Base-by-base conservation (phyloP, 345 rosid species). In the Aquilaria sinensis region DNA sequence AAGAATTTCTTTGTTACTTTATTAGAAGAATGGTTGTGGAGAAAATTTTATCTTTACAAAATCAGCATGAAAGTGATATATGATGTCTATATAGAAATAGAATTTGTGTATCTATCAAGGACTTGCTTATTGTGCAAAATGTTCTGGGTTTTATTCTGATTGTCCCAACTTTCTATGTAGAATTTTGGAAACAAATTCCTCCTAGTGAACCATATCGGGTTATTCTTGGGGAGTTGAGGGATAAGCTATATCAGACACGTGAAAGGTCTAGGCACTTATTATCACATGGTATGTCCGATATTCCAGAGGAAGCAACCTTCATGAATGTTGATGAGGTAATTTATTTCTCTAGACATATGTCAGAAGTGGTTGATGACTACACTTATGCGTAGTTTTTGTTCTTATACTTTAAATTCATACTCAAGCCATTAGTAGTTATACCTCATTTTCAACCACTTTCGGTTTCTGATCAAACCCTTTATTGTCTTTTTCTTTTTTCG, bases 131-230 rank as follows among this genome's bases (percentile, higher is more conserved):
- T 37, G 7, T 3, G 43, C 7, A 37, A 37, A 37, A 37, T 37
- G 43, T 37, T 37, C 7, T 23, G 23, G 23, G 23, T 23, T 23
- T 23, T 23, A 23, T 65, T 62, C 59, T 66, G 7, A 54, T 48
- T 59, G 37, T 33, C 52, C 33, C 47, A 55, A 53, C 41, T 55
- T 50, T 63, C 56, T 62, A 30, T 70, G 64, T 84, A 94, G 96
- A 94, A 64, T 94, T 94, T 57, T 90, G 99, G 99, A 94, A 94
- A 72, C 81, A 83, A 65, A 70, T 90, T 70, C 92, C 96, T 64
- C 81, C 90, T 54, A 86, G 70, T 57, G 99, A 94, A 61, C 99
- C 99, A 31, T 94, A 94, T 49, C 96, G 97, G 62, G 99, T 94
- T 64, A 79, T 94, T 74, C 96, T 94, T 70, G 95, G 91, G 55